Conservation (phyloP, 495 filamentous ascomycete species). For the Talaromyces proteolyticus region DNA sequence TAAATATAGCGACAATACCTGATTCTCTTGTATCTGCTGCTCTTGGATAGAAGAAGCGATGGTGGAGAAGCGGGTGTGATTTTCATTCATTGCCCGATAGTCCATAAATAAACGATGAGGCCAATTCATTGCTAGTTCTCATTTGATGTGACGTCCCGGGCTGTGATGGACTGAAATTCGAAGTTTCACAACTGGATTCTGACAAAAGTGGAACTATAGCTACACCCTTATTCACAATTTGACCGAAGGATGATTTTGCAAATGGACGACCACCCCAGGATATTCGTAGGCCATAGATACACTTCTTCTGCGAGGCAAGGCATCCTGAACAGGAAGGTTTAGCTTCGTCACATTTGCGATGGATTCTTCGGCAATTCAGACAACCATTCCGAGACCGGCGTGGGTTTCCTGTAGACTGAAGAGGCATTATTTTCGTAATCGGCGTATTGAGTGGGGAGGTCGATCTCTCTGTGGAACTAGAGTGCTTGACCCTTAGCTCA, state of each 20-base stretch:
- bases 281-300: not conserved
- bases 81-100: not conserved
- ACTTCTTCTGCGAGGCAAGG: not conserved
- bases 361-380: constrained; percentile 1
- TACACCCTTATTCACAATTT: not conserved
- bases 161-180: not conserved
- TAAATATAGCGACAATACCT: not conserved
- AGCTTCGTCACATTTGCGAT: constrained; percentile 3
- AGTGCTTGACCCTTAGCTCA: too few species aligned
- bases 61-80: not conserved
- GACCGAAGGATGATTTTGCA: constrained; percentile 2
- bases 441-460: too few species aligned
- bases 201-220: not conserved
- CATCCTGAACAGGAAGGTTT: not conserved
- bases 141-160: not conserved
- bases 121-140: not conserved
- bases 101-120: not conserved
- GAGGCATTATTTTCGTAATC: not conserved
- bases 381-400: constrained; percentile 1
- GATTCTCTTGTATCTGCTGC: not conserved
- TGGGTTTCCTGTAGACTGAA: not conserved
- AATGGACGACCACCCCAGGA: constrained; percentile 3
- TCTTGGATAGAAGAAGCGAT: not conserved
- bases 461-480: too few species aligned
- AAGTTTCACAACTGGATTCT: not conserved